Evolutionary conservation across 2,329 filamentous ascomycete species (phyloP).

Genomic region (Aspergillus hortae): DNA sequence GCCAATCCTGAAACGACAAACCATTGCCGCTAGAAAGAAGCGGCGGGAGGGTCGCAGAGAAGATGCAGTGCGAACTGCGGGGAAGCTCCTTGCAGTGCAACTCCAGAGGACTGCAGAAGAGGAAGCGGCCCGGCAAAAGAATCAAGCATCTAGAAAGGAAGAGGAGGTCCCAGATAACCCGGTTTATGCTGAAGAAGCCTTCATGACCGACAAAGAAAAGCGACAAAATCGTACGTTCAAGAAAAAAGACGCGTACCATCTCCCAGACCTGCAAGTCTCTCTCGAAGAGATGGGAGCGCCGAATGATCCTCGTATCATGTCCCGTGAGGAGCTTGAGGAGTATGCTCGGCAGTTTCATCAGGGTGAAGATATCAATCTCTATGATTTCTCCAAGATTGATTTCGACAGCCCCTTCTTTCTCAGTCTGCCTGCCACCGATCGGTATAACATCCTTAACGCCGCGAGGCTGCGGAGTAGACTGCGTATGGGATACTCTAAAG

Average conservation of each 20-base stretch:
- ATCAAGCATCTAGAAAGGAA: constrained; percentile 43
- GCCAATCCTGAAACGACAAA: constrained; percentile 84
- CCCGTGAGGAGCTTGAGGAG: constrained; percentile 84
- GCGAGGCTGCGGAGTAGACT: constrained; percentile 82
- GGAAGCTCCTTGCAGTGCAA: constrained; percentile 86
- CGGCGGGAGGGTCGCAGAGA: constrained; percentile 84
- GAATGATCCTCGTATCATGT: constrained; percentile 95
- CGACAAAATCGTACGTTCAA: constrained; percentile 72
- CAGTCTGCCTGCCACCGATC: constrained; percentile 81
- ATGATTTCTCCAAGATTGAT: constrained; percentile 98
- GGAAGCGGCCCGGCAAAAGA: constrained; percentile 65
- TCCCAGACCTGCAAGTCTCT: constrained; percentile 76
- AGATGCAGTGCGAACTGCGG: constrained; percentile 87
- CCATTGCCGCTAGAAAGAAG: constrained; percentile 73
- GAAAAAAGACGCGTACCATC: constrained; percentile 91
- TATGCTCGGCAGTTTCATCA: constrained; percentile 90
- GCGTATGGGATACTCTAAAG: constrained; percentile 93
- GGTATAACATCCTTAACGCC: constrained; percentile 97
- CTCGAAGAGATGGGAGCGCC: constrained; percentile 83
- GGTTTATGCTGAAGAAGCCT: constrained; percentile 87
- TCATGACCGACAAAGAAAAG: constrained; percentile 75
- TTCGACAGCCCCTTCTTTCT: constrained; percentile 95
- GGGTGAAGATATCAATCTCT: constrained; percentile 82
- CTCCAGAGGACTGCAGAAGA: constrained; percentile 89
- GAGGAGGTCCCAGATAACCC: constrained; percentile 70